Evolutionary conservation across 2,329 filamentous ascomycete species (phyloP).

Genomic region (Pseudogymnoascus sp.): DNA sequence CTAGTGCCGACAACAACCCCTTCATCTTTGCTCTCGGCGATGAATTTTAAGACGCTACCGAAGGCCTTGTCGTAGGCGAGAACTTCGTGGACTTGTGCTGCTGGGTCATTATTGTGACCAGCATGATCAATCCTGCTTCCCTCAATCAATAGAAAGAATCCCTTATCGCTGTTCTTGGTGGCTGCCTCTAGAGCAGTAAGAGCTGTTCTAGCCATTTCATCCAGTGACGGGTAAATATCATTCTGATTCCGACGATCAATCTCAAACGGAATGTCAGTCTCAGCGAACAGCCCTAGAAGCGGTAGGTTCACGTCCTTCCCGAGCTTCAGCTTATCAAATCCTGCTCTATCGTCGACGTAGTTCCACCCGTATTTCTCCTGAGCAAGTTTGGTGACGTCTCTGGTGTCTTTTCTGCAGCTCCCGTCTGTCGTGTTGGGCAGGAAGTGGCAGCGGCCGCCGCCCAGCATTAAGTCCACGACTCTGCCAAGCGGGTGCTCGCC

Average conservation of each 20-base stretch:
- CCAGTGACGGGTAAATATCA: constrained; percentile 76
- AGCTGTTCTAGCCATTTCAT: constrained; percentile 83
- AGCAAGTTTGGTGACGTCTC: constrained; percentile 67
- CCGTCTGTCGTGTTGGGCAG: constrained; percentile 69
- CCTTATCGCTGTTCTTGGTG: constrained; percentile 74
- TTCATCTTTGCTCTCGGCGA: constrained; percentile 63
- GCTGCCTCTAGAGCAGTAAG: constrained; percentile 71
- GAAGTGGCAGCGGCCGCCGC: constrained; percentile 90
- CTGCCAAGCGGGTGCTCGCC: constrained; percentile 80
- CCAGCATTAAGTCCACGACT: constrained; percentile 85
- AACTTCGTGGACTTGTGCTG: constrained; percentile 81
- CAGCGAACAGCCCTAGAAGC: constrained; percentile 76
- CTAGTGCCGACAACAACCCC: constrained; percentile 82
- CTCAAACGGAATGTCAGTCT: constrained; percentile 81
- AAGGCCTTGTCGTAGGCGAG: constrained; percentile 91
- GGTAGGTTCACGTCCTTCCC: constrained; percentile 67
- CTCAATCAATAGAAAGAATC: constrained; percentile 98
- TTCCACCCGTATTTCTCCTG: constrained; percentile 68
- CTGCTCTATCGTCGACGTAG: constrained; percentile 63
- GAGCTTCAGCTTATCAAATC: constrained; percentile 65
- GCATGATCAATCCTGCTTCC: constrained; percentile 94
- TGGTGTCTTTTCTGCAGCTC: constrained; percentile 73
- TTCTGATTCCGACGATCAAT: constrained; percentile 76
- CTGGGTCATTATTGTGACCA: constrained; percentile 76
- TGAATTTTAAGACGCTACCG: constrained; percentile 72